phyloP scores from a whole-genome alignment of 257 asterid species.

The Fraxinus anomala region DNA sequence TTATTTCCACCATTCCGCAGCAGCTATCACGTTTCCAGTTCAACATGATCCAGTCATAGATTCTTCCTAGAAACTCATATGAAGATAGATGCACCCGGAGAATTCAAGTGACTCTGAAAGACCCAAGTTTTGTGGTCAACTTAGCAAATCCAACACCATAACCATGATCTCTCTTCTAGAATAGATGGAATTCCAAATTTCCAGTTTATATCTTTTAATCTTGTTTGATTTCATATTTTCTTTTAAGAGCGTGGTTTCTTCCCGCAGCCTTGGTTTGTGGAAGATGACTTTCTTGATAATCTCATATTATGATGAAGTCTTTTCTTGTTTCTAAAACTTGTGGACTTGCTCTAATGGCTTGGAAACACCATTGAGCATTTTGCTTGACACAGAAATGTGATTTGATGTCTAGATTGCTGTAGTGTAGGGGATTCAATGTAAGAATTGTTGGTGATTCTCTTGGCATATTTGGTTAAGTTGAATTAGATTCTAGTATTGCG shows the following conservation, averaged over 20 bases:
- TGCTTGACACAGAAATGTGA: neutral
- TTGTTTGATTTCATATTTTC: conserved; percentile 2
- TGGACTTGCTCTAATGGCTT: conserved; percentile 6
- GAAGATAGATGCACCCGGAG: conserved; percentile 12
- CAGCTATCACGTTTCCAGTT: conserved; percentile 96
- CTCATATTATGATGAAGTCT: neutral
- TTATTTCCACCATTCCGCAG: conserved; percentile 92
- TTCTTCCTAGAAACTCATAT: neutral
- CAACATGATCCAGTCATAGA: conserved; percentile 88
- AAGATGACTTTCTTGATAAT: neutral
- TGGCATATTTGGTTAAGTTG: neutral
- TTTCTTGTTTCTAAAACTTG: neutral
- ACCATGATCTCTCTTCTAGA: conserved; percentile 27
- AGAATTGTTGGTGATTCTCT: neutral
- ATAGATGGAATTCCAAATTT: neutral
- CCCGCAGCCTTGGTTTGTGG: neutral
- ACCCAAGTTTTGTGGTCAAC: conserved; percentile 22
- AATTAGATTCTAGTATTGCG: neutral
- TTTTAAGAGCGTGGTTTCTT: neutral
- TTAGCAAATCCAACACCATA: conserved; percentile 24
- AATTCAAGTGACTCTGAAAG: conserved; percentile 16
- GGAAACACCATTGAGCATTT: neutral
- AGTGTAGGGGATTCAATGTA: neutral
- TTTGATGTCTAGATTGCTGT: conserved; percentile 2
- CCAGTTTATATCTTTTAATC: neutral